Evolutionary conservation across 352 stramenopile species (phyloP), one percentile per base, ranked within the genome.

Genomic region (Pseudoperonospora humuli): DNA sequence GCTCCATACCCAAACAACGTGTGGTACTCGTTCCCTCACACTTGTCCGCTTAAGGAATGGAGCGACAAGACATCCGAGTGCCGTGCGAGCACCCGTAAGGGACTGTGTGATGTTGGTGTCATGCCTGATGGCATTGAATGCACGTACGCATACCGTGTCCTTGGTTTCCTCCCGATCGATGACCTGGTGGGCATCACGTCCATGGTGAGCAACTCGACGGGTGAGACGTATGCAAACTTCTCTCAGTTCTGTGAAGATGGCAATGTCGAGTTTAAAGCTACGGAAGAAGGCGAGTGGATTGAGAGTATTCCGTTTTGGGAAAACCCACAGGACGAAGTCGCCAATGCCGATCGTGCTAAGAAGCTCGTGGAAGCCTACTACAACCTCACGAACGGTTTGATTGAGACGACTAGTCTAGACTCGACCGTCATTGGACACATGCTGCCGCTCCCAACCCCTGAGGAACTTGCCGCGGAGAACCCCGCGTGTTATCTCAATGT

Each of bases 11-110:
- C 73, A 4, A 67, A 88, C 55, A 79, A 64, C 27, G 60, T 73
- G 25, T 88, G 75, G 78, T 93, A 76, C 59, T 93, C 81, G 46
- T 81, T 84, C 49, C 78, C 81, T 0, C 85, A 90, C 62, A 65
- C 70, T 11, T 87, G 73, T 27, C 68, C 74, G 5, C 59, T 84
- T 0, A 31, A 75, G 28, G 24, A 54, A 20, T 88, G 75, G 73
- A 57, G 39, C 2, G 50, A 48, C 14, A 85, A 83, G 65, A 63
- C 56, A 17, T 39, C 54, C 0, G 57, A 64, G 35, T 85, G 74
- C 51, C 71, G 72, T 29, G 40, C 62, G 1, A 54, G 37, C 26
- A 75, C 57, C 8, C 69, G 63, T 32, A 46, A 66, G 28, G 74
- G 74, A 10, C 59, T 86, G 13, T 88, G 73, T 27, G 63, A 76